Percentiles rank a stretch among this genome's conserved stretches.
Evolutionary conservation across 306 rosid species (phyloP).

Genomic region (Quercus parvula): DNA sequence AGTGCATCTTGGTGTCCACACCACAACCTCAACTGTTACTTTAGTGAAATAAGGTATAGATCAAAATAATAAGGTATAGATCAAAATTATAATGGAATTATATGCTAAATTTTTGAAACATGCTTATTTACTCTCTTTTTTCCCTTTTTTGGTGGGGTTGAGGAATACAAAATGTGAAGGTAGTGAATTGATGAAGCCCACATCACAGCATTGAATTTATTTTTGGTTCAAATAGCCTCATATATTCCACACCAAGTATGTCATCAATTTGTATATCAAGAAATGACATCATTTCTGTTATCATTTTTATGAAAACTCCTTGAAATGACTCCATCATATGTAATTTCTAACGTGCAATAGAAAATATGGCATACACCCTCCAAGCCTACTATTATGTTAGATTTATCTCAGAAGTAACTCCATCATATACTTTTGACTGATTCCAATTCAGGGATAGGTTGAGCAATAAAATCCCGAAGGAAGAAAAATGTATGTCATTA

Average conservation of each 20-base stretch:
- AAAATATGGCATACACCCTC: not conserved
- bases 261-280: not conserved
- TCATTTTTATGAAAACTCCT: not conserved
- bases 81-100: not conserved
- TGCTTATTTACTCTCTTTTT: not conserved
- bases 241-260: no score
- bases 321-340: not conserved
- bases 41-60: not conserved
- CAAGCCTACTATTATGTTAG: not conserved
- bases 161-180: no score
- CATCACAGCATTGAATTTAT: no score
- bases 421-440: not conserved
- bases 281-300: not conserved
- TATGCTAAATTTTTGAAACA: not conserved
- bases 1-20: no score
- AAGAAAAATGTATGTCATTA: not conserved
- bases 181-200: no score
- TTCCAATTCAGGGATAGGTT: not conserved
- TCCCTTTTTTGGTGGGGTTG: no score
- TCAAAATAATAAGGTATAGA: fast-evolving
- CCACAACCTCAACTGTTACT: not conserved
- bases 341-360: not conserved
- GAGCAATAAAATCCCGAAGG: not conserved
- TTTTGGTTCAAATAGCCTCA: no score
- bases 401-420: not conserved